These are phyloP conservation scores for Serendipita sp. DNA, from an alignment of 768 basidiomycete species.

Conservation along the genomic window DNA sequence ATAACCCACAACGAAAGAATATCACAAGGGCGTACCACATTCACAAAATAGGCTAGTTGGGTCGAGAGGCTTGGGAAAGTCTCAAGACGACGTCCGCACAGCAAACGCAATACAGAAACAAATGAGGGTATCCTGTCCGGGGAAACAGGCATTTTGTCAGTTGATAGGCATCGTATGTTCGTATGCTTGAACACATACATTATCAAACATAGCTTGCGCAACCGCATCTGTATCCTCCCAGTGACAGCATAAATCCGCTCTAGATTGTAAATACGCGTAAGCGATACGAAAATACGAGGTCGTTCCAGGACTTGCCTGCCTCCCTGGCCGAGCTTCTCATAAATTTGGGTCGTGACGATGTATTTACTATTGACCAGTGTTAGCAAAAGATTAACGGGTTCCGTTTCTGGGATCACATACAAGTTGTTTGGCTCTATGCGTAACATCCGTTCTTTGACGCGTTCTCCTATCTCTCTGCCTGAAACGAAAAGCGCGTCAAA, in stretches of 20 bases:
- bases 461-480: constrained; percentile 52
- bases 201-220: constrained; percentile 61
- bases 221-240: constrained; percentile 77
- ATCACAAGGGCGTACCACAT: background rate
- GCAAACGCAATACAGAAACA: constrained; percentile 51
- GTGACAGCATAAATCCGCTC: constrained; percentile 68
- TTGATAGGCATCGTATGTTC: background rate
- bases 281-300: constrained; percentile 4
- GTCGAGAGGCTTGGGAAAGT: background rate
- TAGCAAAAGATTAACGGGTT: constrained; percentile 6
- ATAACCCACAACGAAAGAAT: background rate
- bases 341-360: constrained; percentile 69
- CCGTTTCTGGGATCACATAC: constrained; percentile 32
- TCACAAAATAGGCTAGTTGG: background rate
- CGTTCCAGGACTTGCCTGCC: constrained; percentile 41
- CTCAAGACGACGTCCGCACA: constrained; percentile 24
- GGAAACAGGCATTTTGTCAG: too few relatives aligned
- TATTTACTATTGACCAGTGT: constrained; percentile 44
- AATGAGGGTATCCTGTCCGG: constrained; percentile 47
- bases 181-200: constrained; percentile 32
- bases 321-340: constrained; percentile 71
- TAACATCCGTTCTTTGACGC: constrained; percentile 73
- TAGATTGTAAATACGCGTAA: constrained; percentile 16
- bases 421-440: constrained; percentile 66
- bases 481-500: background rate